Conservation (phyloP, 23 red algal genomes). For the Gracilaria vermiculophylla region DNA sequence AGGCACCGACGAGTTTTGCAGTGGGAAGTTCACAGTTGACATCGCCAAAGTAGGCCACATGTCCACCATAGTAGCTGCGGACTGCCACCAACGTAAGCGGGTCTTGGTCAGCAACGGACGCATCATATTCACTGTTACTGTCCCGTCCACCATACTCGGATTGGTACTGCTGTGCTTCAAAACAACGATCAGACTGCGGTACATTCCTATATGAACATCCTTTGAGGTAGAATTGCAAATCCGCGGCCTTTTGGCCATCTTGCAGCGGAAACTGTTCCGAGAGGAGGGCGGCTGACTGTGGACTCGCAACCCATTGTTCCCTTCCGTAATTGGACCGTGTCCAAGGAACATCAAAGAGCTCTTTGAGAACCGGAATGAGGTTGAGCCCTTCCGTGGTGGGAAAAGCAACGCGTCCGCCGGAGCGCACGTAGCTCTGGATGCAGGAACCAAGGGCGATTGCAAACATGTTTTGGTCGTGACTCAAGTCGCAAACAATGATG, state of each 20-base stretch:
- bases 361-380: background rate
- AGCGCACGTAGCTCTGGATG: background rate
- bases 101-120: background rate
- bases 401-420: background rate
- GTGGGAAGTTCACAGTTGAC: background rate
- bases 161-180: background rate
- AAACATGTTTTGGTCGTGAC: background rate
- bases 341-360: background rate
- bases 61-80: background rate
- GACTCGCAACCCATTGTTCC: background rate
- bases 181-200: background rate
- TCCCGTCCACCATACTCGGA: background rate
- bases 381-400: background rate
- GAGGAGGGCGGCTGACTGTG: background rate
- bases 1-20: background rate
- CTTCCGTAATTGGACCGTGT: background rate
- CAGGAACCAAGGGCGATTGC: background rate
- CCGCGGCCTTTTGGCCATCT: background rate
- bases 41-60: background rate
- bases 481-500: background rate
- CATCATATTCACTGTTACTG: background rate
- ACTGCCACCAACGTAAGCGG: background rate
- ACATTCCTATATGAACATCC: background rate
- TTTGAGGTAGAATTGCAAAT: background rate
- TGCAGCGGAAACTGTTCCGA: background rate